Evolutionary conservation across 148 eudicot species (phyloP).

Genomic region (Beta vulgaris): DNA sequence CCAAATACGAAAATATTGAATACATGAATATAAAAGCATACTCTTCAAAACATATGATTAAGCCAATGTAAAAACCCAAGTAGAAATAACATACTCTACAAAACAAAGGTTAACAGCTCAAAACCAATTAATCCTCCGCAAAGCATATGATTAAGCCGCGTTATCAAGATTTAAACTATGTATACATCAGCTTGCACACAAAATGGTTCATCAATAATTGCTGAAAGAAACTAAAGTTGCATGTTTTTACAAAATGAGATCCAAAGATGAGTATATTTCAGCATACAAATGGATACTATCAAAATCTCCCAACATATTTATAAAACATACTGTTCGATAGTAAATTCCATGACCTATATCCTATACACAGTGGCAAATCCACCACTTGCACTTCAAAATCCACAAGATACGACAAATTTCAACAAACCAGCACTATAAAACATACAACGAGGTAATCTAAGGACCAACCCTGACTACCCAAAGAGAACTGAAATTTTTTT

Average conservation of each 20-base stretch:
- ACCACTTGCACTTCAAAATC: slow-evolving; percentile 25
- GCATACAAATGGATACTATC: slow-evolving; percentile 11
- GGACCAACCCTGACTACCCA: slow-evolving; percentile 12
- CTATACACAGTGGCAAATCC: slow-evolving; percentile 31
- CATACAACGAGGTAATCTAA: slow-evolving; percentile 20
- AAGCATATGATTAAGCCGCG: too few relatives aligned
- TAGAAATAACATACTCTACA: too few relatives aligned
- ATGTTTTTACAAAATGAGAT: not conserved
- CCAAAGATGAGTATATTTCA: not conserved
- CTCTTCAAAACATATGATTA: too few relatives aligned
- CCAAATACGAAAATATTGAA: too few relatives aligned
- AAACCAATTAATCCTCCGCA: too few relatives aligned
- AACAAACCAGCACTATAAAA: slow-evolving; percentile 3
- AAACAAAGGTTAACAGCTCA: too few relatives aligned
- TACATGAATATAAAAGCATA: too few relatives aligned
- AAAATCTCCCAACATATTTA: slow-evolving; percentile 6
- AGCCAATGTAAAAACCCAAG: too few relatives aligned
- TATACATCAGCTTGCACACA: too few relatives aligned
- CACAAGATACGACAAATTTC: not conserved
- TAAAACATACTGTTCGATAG: not conserved
- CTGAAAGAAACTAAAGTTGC: not conserved
- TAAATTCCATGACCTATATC: slow-evolving; percentile 18
- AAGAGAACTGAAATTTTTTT: not conserved
- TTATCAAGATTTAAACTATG: too few relatives aligned
- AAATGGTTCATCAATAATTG: too few relatives aligned